Evolutionary conservation across 129 eudicot species (phyloP), one percentile per base, ranked within the genome.

Genomic region (Artemisia argyi): DNA sequence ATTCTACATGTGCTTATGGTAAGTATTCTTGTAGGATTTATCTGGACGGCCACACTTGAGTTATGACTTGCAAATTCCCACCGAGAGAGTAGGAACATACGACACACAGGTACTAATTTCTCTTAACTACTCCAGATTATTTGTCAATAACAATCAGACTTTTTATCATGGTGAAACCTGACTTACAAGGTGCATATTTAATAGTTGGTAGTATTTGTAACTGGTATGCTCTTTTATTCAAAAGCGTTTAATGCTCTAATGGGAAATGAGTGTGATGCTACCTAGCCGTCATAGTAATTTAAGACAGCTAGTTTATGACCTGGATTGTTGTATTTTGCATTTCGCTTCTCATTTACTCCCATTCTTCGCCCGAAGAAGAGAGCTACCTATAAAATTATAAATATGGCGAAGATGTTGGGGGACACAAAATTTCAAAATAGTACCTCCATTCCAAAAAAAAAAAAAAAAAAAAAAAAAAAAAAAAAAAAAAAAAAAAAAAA

Each of bases 41-140:
- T 95, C 99, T 56, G 99, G 97, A 60, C 61, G 99, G 28, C 99
- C 99, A 60, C 89, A 88, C 81, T 82, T 90, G 73, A 72, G 88
- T 76, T 95, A 79, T 83, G 96, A 90, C 82, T 79, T 90, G 67
- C 86, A 71, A 24, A 90, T 90, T 78, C 97, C 96, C 18, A 88
- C 99, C 1, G 86, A 88, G 80, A 88, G 96, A 81, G 99, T 90
- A 74, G 99, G 99, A 70, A 95, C 89, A 49, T 95, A 88, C 73
- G 97, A 95, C 81, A 90, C 99, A 26, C 97, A 90, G 96, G 98
- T 90, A 73, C 16, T 20, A 62, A 20, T 24, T 66, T 68, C 18
- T 66, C 72, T 66, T 58, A 7, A 63, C 7, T 53, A 30, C 66
- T 15, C 13, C 11, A 19, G 54, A 24, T 47, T 54, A 18, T 71